These are phyloP conservation scores for Xylariales sp. DNA, from an alignment of 2,329 filamentous ascomycete genomes.

Conservation along the genomic window DNA sequence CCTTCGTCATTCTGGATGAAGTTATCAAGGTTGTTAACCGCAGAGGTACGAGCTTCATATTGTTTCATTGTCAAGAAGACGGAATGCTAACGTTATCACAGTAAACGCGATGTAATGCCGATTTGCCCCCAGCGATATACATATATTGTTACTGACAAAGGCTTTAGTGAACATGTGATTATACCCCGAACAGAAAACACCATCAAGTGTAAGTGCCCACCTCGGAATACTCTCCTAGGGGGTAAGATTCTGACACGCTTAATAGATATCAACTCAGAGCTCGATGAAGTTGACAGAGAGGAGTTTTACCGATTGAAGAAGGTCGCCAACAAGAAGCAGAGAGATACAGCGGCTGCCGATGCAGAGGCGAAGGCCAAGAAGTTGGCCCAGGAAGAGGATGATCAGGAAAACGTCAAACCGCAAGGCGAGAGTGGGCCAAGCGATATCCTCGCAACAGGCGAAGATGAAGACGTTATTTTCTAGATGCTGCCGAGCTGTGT, in stretches of 20 bases:
- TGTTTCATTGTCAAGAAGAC: too few relatives aligned
- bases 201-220: constrained; percentile 72
- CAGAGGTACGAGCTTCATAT: constrained; percentile 70
- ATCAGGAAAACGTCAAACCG: constrained; percentile 33
- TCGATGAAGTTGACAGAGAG: constrained; percentile 95
- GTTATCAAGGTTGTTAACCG: constrained; percentile 99
- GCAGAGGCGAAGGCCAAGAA: constrained; percentile 73
- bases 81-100: constrained; percentile 26
- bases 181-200: constrained; percentile 98
- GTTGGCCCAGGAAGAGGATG: constrained; percentile 40
- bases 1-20: constrained; percentile 96
- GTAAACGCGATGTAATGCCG: constrained; percentile 80
- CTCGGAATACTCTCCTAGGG: background rate
- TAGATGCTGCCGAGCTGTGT: too few relatives aligned
- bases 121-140: too few relatives aligned
- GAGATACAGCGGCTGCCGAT: constrained; percentile 67
- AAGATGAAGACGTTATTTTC: constrained; percentile 85
- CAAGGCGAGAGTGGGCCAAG: constrained; percentile 40
- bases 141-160: too few relatives aligned
- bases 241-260: constrained; percentile 9
- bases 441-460: constrained; percentile 69
- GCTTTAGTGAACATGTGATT: constrained; percentile 76
- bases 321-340: constrained; percentile 79
- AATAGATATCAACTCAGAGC: constrained; percentile 89
- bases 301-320: constrained; percentile 99